Evolutionary conservation across 768 basidiomycete species (phyloP), one percentile per base, ranked within the genome.

Genomic region (Lepiota venenata): DNA sequence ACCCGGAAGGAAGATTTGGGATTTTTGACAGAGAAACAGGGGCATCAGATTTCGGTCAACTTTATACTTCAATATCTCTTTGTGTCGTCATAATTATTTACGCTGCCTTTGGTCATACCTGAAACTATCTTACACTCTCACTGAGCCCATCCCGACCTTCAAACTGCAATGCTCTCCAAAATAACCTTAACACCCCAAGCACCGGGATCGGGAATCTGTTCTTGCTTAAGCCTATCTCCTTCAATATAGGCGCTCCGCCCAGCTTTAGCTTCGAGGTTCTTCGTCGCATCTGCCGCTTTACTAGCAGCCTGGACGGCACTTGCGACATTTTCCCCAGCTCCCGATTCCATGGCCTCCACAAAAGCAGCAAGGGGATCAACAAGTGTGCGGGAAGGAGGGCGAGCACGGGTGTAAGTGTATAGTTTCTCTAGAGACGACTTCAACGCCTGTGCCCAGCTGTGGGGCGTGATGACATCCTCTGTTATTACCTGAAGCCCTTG

Each of bases 281-380:
- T 85, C 4, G 94, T 97, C 47, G 69, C 72, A 58, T 89, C 87
- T 6, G 93, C 87, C 2, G 89, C 92, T 4, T 75, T 69, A 12
- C 69, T 71, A 0, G 85, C 90, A 0, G 80, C 82, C 48, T 70
- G 69, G 38, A 87, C 83, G 0, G 92, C 88, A 2, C 64, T 67
- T 0, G 64, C 67, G 20, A 84, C 70, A 52, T 77, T 76, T 22
- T 56, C 56, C 3, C 56, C 61, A 12, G 58, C 50, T 11, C 59
- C 58, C 20, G 60, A 52, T 1, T 57, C 56, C 21, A 86, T 71
- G 16, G 75, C 69, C 3, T 74, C 66, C 40, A 88, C 75, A 67
- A 96, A 95, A 1, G 90, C 88, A 37, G 82, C 77, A 18, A 98
- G 78, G 7, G 94, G 93, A 70, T 98, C 94, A n/a, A 98, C 80